Evolutionary conservation across 768 basidiomycete species (phyloP).

Genomic region (Termitomyces sp.): DNA sequence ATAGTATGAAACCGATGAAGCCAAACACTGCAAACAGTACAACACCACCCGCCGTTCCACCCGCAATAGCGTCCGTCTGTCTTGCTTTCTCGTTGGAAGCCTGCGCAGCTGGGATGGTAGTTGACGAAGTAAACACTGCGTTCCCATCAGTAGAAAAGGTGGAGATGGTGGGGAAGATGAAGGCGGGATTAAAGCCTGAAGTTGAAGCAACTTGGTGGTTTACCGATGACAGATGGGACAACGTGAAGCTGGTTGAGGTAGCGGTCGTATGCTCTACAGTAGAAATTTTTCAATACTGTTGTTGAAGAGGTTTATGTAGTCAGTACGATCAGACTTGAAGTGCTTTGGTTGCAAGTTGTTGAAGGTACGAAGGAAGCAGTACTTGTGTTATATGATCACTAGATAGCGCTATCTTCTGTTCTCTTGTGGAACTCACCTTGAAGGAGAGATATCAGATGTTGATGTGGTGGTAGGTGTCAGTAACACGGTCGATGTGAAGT

Average conservation of each 20-base stretch:
- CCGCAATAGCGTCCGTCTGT: not conserved
- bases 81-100: not conserved
- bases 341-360: not conserved
- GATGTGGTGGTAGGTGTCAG: not conserved
- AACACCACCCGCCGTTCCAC: constrained; percentile 1
- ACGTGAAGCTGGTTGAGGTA: not conserved
- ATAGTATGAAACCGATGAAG: not conserved
- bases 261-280: not conserved
- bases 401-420: too few species aligned
- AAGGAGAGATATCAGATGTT: not conserved
- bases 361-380: not conserved
- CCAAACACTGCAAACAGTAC: not conserved
- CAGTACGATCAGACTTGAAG: not conserved
- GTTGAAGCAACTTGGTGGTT: not conserved
- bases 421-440: not conserved
- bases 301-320: not conserved
- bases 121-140: not conserved
- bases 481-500: not conserved
- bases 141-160: not conserved
- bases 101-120: not conserved
- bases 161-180: not conserved
- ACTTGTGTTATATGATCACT: not conserved
- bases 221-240: not conserved
- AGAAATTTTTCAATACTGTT: not conserved
- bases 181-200: not conserved